Percentiles rank a stretch among this genome's conserved stretches.
phyloP scores from a whole-genome alignment of 305 asterid genomes.

The Ruellia speciosa region DNA sequence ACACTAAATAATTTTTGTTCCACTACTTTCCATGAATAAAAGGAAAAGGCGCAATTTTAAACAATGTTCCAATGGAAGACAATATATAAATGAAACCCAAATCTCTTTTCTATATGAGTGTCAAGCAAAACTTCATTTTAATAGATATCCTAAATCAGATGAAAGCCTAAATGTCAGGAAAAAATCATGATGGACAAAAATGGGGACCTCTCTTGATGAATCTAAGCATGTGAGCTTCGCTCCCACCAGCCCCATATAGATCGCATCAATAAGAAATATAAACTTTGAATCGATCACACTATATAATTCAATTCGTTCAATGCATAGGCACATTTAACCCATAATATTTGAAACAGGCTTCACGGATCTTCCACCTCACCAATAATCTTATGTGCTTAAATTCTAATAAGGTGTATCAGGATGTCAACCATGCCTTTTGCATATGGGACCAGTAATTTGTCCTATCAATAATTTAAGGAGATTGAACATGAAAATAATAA shows the following conservation, averaged over 20 bases:
- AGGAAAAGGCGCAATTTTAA: neutral
- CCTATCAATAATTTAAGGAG: too few species aligned
- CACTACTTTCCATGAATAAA: neutral
- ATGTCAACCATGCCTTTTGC: too few species aligned
- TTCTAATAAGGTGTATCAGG: too few species aligned
- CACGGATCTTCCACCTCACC: too few species aligned
- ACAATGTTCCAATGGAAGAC: neutral
- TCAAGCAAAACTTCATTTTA: neutral
- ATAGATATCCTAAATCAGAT: neutral
- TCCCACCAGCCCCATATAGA: neutral
- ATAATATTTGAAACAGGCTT: too few species aligned
- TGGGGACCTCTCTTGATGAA: neutral
- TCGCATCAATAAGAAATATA: too few species aligned
- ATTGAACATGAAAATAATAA: too few species aligned
- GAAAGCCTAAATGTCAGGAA: neutral
- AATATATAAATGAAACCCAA: neutral
- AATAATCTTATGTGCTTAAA: too few species aligned
- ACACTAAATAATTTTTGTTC: neutral
- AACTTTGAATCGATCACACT: too few species aligned
- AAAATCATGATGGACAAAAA: neutral
- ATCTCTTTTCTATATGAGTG: neutral
- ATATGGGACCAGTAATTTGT: too few species aligned
- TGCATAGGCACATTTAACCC: too few species aligned
- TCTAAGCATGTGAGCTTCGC: too few species aligned
- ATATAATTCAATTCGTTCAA: conserved; percentile 10